phyloP scores from a whole-genome alignment of 2,329 filamentous ascomycete genomes.

The Didymella segeticola region DNA sequence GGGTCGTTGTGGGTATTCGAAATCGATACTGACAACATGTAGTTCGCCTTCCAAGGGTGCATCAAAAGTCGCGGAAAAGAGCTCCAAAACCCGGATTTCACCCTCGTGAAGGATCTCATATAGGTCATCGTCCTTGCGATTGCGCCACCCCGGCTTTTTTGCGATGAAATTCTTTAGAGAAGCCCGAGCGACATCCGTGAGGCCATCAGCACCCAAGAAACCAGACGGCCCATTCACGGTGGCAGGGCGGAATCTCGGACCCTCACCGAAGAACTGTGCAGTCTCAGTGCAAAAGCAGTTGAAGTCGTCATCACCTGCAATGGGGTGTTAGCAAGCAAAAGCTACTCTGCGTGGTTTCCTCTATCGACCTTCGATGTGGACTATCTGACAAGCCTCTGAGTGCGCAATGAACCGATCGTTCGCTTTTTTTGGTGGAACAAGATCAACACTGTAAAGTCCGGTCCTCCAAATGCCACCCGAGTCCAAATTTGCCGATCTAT shows the following conservation, averaged over 20 bases:
- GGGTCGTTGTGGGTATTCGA: not conserved
- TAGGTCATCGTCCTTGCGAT: not conserved
- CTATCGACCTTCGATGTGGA: not conserved
- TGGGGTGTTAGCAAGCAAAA: not conserved
- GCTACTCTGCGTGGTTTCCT: not conserved
- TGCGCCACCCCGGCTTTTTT: too few relatives aligned
- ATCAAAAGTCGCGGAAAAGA: conserved; percentile 19
- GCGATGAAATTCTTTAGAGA: too few relatives aligned
- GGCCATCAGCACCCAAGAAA: not conserved
- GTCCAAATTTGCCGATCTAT: not conserved
- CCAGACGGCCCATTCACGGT: not conserved
- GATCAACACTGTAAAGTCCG: not conserved
- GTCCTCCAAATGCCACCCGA: not conserved
- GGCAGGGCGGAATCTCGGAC: not conserved
- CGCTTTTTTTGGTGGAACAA: not conserved
- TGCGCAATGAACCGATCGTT: not conserved
- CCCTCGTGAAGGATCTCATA: conserved; percentile 17
- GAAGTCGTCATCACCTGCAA: not conserved
- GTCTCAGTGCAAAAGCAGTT: not conserved
- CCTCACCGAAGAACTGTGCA: not conserved
- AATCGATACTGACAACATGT: not conserved
- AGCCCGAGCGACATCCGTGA: not conserved
- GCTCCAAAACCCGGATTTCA: conserved; percentile 33
- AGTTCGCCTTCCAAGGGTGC: conserved; percentile 10
- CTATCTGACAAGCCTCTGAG: not conserved